Conservation (phyloP, 2,329 filamentous ascomycete species). For the Fusarium longipes region DNA sequence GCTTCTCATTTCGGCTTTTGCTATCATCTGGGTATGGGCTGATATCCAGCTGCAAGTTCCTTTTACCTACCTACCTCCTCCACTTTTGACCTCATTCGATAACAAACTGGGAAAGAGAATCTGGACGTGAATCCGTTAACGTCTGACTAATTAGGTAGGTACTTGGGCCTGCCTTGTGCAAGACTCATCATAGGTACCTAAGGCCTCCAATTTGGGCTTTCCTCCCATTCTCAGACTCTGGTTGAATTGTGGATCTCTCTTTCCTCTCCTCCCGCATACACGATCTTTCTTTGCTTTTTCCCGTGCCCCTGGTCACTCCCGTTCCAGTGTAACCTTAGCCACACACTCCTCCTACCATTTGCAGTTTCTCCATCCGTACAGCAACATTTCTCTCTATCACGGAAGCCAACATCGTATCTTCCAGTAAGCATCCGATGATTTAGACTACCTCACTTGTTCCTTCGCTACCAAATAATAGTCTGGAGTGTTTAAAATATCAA, state of each 20-base stretch:
- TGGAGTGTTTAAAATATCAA: constrained; percentile 5
- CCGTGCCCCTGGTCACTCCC: constrained; percentile 37
- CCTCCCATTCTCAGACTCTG: constrained; percentile 5
- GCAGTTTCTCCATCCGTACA: background rate
- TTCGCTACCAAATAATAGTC: background rate
- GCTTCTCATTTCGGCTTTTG: constrained; percentile 15
- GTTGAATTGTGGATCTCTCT: constrained; percentile 26
- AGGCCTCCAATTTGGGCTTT: background rate
- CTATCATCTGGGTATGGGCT: background rate
- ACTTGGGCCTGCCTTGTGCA: background rate
- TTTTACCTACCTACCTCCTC: background rate
- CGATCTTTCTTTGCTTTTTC: constrained; percentile 44
- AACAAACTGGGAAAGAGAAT: constrained; percentile 13
- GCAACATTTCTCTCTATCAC: background rate
- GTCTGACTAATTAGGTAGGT: background rate
- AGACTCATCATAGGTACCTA: background rate
- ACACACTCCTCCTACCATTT: constrained; percentile 20
- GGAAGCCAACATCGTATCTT: constrained; percentile 1
- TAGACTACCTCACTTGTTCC: constrained; percentile 18
- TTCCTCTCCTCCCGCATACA: constrained; percentile 41
- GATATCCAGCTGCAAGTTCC: constrained; percentile 4
- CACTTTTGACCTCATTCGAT: constrained; percentile 36
- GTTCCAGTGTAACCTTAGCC: constrained; percentile 36
- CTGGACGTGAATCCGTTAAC: constrained; percentile 29
- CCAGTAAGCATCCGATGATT: constrained; percentile 14